Conservation (phyloP, 371 early-diverging fungal species). For the Rozella allomycis region DNA sequence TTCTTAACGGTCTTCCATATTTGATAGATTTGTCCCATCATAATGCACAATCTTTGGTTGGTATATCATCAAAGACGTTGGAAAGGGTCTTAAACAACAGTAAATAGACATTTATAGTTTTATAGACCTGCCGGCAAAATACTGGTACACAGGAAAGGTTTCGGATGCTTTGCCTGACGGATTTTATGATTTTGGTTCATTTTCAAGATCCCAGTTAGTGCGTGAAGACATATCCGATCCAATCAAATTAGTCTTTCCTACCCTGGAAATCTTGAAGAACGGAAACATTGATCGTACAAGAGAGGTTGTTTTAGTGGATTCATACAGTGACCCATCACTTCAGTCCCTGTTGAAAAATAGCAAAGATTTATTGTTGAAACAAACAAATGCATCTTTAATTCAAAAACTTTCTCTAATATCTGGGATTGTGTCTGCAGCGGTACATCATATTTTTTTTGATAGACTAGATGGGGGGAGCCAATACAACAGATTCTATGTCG, state of each 20-base stretch:
- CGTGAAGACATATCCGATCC: too few species aligned
- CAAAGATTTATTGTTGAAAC: background rate
- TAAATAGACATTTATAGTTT: background rate
- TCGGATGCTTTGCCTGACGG: constrained; percentile 15
- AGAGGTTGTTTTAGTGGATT: constrained; percentile 17
- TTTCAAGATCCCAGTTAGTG: too few species aligned
- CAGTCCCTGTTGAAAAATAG: constrained; percentile 4
- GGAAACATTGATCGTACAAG: constrained; percentile 15
- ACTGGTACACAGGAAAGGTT: constrained; percentile 15
- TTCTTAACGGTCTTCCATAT: too few species aligned
- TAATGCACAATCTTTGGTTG: too few species aligned
- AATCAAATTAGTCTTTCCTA: constrained; percentile 5
- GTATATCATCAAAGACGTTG: too few species aligned
- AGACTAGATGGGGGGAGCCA: too few species aligned
- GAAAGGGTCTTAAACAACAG: too few species aligned
- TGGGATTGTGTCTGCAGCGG: too few species aligned
- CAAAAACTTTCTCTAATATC: background rate
- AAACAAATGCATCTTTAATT: background rate
- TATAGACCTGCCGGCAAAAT: constrained; percentile 22
- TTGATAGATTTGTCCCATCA: too few species aligned
- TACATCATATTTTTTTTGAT: too few species aligned
- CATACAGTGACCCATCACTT: constrained; percentile 7
- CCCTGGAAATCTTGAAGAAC: constrained; percentile 8
- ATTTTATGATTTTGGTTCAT: constrained; percentile 24
- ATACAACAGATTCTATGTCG: constrained; percentile 9